These are phyloP conservation scores for Xylariaceae sp. DNA, from an alignment of 2,329 filamentous ascomycete genomes.

Conservation along the genomic window DNA sequence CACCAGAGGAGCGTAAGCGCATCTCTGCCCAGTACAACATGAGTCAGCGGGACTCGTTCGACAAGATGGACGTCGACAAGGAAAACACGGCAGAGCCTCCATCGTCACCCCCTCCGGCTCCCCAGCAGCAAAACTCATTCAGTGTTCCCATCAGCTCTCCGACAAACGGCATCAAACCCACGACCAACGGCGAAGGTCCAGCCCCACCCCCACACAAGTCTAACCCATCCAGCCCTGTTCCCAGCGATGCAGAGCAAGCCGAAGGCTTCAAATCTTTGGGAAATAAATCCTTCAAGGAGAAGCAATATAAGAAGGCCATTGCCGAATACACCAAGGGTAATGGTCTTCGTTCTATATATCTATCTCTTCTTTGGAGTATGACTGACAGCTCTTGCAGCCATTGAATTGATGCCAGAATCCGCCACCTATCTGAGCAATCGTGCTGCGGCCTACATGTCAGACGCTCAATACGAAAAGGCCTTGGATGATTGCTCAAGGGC, in stretches of 20 bases:
- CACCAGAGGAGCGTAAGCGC: constrained; percentile 81
- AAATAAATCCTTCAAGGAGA: constrained; percentile 96
- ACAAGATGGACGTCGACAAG: constrained; percentile 71
- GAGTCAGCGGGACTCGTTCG: constrained; percentile 56
- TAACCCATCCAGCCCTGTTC: constrained; percentile 57
- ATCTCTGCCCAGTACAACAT: constrained; percentile 65
- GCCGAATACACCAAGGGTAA: constrained; percentile 93
- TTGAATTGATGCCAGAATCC: constrained; percentile 81
- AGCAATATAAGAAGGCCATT: constrained; percentile 83
- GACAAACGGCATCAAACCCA: constrained; percentile 45
- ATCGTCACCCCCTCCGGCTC: constrained; percentile 55
- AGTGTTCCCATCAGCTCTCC: constrained; percentile 48
- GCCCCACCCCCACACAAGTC: constrained; percentile 71
- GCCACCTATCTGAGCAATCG: constrained; percentile 92
- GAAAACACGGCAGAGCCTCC: constrained; percentile 53
- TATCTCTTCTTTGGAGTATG: constrained; percentile 1
- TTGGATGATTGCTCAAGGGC: constrained; percentile 84
- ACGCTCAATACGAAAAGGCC: constrained; percentile 73
- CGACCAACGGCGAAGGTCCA: constrained; percentile 48
- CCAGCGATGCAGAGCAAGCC: constrained; percentile 66
- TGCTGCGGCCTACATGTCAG: constrained; percentile 90
- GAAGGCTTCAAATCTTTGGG: constrained; percentile 90
- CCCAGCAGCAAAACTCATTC: constrained; percentile 37
- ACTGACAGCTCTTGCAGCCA: constrained; percentile 58
- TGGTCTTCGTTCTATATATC: constrained; percentile 7